Base-by-base conservation (phyloP, 176 grass and related monocot species). In the Poa annua region DNA sequence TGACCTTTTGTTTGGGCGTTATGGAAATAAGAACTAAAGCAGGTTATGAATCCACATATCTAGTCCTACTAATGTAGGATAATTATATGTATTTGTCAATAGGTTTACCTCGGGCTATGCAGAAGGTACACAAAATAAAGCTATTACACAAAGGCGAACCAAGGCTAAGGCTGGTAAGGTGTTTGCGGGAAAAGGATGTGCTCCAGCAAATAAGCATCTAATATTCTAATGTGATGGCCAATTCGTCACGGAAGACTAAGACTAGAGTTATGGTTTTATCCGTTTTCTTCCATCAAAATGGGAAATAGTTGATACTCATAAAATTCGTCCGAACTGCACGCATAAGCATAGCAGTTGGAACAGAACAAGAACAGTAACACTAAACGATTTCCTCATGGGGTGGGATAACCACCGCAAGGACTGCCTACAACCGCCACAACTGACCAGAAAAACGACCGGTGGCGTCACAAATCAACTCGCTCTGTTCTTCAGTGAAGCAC, bases 401-500 rank as follows among this genome's bases (percentile, higher is more conserved):
- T 42, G 11, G 9, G 44, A 11, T 45, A 84, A 66, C 75, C 21
- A 54, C 74, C 74, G 66, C 63, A 71, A 83, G 53, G 70, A 14
- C 21, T 29, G 29, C 29, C 29, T 56, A 77, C 54, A 77, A 54
- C 16, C 53, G 21, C 49, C 76, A n/a, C 11, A 75, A 52, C 13
- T n/a, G 60, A 75, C 29, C 2, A 17, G 7, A 21, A 5, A 83
- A 2, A 49, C 5, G 10, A 36, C 22, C 1, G 5, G 10, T 3
- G 1, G 32, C 22, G 2, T 80, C 51, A 51, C 16, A 22, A 25
- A 71, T 4, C 42, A 76, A 10, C 41, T 63, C 75, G 8, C 7
- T 32, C 69, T 61, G 29, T 0, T 8, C 5, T 55, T 52, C 19
- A 20, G 55, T 20, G 29, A 19, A 56, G 14, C 48, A 77, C 1